Conservation (phyloP, 2,329 filamentous ascomycete species). For the Falciphora oryzae region DNA sequence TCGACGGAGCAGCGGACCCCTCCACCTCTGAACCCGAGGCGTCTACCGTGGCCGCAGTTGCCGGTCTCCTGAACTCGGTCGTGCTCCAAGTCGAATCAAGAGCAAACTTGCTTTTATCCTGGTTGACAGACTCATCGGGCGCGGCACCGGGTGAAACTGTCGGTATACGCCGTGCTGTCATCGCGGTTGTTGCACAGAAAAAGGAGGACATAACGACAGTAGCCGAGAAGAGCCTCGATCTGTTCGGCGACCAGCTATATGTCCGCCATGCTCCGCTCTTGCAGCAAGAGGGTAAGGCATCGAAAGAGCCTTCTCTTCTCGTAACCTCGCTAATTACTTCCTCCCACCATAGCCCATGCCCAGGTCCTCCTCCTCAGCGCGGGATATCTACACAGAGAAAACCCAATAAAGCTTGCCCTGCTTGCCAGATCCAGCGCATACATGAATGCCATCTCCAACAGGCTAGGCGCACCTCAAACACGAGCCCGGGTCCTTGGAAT, state of each 20-base stretch:
- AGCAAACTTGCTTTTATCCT: constrained; percentile 52
- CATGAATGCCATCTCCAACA: constrained; percentile 75
- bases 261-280: constrained; percentile 79
- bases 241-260: constrained; percentile 82
- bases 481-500: constrained; percentile 81
- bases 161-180: constrained; percentile 60
- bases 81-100: constrained; percentile 40
- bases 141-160: constrained; percentile 59
- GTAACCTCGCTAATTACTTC: constrained; percentile 17
- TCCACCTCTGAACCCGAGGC: constrained; percentile 3
- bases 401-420: constrained; percentile 60
- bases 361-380: constrained; percentile 73
- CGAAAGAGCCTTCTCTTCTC: neutral
- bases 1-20: constrained; percentile 23
- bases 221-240: constrained; percentile 61
- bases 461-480: constrained; percentile 69
- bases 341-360: constrained; percentile 57
- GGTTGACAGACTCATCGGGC: constrained; percentile 59
- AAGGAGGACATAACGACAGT: constrained; percentile 47
- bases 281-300: constrained; percentile 73
- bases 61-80: constrained; percentile 48
- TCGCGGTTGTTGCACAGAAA: constrained; percentile 51
- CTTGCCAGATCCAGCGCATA: constrained; percentile 68
- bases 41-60: constrained; percentile 47
- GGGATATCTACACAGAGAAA: constrained; percentile 65